Evolutionary conservation across 1,139 yeast genomes (phyloP), one percentile per base, ranked within the genome.

Genomic region (Wickerhamomyces sp.): DNA sequence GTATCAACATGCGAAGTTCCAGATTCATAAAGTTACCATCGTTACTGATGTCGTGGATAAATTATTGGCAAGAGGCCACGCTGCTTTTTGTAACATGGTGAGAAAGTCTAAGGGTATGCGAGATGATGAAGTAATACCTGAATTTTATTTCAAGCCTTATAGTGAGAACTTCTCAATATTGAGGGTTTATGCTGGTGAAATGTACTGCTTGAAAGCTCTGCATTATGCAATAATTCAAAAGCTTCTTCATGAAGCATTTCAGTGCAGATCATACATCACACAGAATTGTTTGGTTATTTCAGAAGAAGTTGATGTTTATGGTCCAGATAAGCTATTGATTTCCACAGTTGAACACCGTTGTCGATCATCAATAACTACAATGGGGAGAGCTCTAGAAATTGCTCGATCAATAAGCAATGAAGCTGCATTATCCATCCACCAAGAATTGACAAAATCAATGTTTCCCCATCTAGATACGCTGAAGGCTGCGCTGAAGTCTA

Each of bases 131-230:
- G n/a, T n/a, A n/a, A n/a, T n/a, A n/a, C n/a, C n/a, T n/a, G n/a
- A n/a, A n/a, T 36, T 26, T n/a, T 36, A 22, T 10, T 24, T 16
- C 1, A 43, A 46, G 18, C 37, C 31, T 7, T 29, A 37, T 9
- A 19, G 37, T 20, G 51, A 47, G 28, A 32, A 42, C 19, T 28
- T 32, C 12, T 49, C 54, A 3, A 36, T 50, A 7, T 31, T 48
- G 9, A 34, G 55, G 29, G 41, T 44, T 21, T 52, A 51, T 28
- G 42, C 51, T 15, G 54, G 55, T 6, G 56, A 51, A 27, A 38
- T 41, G 7, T 6, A 7, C 7, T n/a, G 29, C 12, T 5, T 13
- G 17, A n/a, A 4, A 5, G 17, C 5, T 6, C 5, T 27, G 12
- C 29, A 15, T 7, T n/a, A 15, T n/a, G 39, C 51, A 4, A 44